Evolutionary conservation across 2,329 filamentous ascomycete species (phyloP).

Genomic region (Didymosphaeria variabile): DNA sequence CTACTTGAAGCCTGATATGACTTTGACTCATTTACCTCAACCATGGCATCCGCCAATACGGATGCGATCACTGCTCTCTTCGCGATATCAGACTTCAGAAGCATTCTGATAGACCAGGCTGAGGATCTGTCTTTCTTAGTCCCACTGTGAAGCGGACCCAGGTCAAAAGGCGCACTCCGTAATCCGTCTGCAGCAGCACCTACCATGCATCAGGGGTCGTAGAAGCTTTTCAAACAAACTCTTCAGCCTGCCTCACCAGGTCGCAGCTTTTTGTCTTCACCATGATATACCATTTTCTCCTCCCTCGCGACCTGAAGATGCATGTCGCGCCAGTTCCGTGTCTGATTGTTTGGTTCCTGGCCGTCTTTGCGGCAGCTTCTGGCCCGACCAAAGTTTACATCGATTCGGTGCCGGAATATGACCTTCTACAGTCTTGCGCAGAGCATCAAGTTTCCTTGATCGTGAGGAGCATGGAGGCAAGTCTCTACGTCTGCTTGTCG

Average conservation of each 20-base stretch:
- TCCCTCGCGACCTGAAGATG: background rate
- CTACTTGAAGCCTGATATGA: background rate
- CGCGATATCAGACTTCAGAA: background rate
- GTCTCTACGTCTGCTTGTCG: background rate
- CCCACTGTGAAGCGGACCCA: background rate
- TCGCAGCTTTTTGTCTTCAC: background rate
- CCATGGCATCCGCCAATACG: background rate
- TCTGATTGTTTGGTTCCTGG: background rate
- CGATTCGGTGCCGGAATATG: constrained; percentile 26
- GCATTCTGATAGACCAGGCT: constrained; percentile 1
- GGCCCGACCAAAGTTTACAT: constrained; percentile 23
- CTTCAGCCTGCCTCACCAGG: background rate
- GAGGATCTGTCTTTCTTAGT: background rate
- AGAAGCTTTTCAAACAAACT: background rate
- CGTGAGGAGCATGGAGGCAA: constrained; percentile 26
- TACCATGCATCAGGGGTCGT: background rate
- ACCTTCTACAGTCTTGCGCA: constrained; percentile 24
- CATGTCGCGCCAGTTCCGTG: background rate
- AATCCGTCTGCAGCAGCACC: background rate
- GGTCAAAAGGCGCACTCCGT: background rate
- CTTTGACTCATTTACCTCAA: background rate
- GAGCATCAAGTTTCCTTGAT: constrained; percentile 25
- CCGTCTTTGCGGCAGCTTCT: background rate
- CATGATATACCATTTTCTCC: background rate
- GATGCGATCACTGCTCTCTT: background rate